Percentiles rank a stretch among this genome's conserved stretches.
Conservation (phyloP, 2,329 filamentous ascomycete species). For the Fusarium duplospermum region DNA sequence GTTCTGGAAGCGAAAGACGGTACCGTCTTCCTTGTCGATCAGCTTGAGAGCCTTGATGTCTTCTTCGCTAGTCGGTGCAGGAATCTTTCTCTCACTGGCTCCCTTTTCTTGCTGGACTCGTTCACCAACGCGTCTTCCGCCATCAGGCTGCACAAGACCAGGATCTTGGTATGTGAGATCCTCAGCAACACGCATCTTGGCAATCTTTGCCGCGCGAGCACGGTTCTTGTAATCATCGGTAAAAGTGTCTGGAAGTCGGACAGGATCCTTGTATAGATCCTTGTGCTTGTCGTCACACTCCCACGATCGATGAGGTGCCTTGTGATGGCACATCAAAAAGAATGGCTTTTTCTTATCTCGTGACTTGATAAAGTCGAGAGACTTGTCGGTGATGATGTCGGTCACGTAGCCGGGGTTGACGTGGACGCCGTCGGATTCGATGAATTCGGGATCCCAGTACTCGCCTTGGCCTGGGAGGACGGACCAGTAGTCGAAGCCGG, state of each 20-base stretch:
- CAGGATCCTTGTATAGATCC: slow-evolving; percentile 58
- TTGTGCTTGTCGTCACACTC: slow-evolving; percentile 62
- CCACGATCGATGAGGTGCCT: slow-evolving; percentile 65
- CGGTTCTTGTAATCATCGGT: slow-evolving; percentile 66
- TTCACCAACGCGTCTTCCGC: slow-evolving; percentile 54
- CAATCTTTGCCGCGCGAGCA: slow-evolving; percentile 59
- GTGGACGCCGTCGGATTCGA: slow-evolving; percentile 51
- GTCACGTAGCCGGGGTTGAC: slow-evolving; percentile 59
- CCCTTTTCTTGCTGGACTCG: slow-evolving; percentile 44
- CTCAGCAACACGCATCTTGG: slow-evolving; percentile 63
- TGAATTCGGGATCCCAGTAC: slow-evolving; percentile 63
- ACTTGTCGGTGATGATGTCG: slow-evolving; percentile 64
- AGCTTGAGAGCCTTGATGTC: slow-evolving; percentile 43
- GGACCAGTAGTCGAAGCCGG: slow-evolving; percentile 63
- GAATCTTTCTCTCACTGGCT: slow-evolving; percentile 44
- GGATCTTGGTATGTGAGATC: slow-evolving; percentile 64
- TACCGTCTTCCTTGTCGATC: slow-evolving; percentile 59
- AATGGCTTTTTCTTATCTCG: slow-evolving; percentile 56
- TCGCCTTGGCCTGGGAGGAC: slow-evolving; percentile 63
- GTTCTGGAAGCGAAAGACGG: slow-evolving; percentile 57
- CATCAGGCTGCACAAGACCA: slow-evolving; percentile 63
- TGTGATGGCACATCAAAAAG: slow-evolving; percentile 68
- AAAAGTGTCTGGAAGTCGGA: slow-evolving; percentile 63
- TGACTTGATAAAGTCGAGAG: slow-evolving; percentile 54
- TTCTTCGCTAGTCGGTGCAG: slow-evolving; percentile 23